Conservation (phyloP, 192 early-diverging fungal species). For the Entrophospora sp. region DNA sequence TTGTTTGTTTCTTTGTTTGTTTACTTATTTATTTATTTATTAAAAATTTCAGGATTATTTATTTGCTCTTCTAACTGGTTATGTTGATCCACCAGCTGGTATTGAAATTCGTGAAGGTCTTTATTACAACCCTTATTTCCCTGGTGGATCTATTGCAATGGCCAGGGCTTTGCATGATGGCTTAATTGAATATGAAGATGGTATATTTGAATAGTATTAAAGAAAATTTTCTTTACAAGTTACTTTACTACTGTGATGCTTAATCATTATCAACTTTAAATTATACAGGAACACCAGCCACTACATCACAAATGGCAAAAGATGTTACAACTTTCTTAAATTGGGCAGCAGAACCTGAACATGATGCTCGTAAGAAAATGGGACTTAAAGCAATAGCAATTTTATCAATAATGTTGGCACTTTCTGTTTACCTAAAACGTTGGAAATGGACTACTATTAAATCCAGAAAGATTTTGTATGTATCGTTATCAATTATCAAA, state of each 20-base stretch:
- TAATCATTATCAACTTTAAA: neutral
- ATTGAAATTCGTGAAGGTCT: slow-evolving; percentile 87
- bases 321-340: slow-evolving; percentile 88
- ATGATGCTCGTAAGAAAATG: slow-evolving; percentile 90
- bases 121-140: slow-evolving; percentile 99
- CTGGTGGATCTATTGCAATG: slow-evolving; percentile 95
- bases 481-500: neutral
- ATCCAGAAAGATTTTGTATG: slow-evolving; percentile 85
- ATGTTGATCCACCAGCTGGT: slow-evolving; percentile 89
- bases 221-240: no score
- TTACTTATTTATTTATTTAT: neutral
- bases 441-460: slow-evolving; percentile 91
- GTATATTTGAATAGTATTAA: slow-evolving; percentile 5
- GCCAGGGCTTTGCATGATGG: slow-evolving; percentile 89
- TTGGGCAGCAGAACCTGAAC: slow-evolving; percentile 93
- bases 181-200: slow-evolving; percentile 92
- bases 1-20: slow-evolving; percentile 5
- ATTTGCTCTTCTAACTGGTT: slow-evolving; percentile 89
- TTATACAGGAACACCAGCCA: slow-evolving; percentile 69
- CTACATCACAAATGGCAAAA: slow-evolving; percentile 92
- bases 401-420: slow-evolving; percentile 53
- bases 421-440: slow-evolving; percentile 85
- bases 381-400: no score
- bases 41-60: slow-evolving; percentile 68
- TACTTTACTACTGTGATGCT: neutral